Base-by-base conservation (phyloP, 2,329 filamentous ascomycete species). In the Talaromyces sp. region DNA sequence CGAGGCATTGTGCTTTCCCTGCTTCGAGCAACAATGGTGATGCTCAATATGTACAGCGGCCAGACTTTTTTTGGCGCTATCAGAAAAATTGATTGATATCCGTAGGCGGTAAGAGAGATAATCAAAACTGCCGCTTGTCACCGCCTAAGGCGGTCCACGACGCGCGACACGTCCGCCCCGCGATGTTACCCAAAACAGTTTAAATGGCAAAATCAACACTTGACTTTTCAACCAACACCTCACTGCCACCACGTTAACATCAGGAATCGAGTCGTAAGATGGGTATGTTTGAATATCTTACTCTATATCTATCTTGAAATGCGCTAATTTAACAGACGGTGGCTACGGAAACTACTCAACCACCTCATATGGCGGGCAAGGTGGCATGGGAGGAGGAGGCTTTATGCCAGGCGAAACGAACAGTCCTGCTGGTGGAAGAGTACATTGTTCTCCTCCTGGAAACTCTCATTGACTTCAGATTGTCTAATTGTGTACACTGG, bases 1-100 rank as follows among this genome's bases (percentile, higher is more conserved):
- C 83, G 84, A 79, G 85, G 84, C 92, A 96, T 96, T 41, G 31
- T 13, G 13, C 43, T 60, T 7, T 57, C 35, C 43, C 11, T 31
- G 31, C 3, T 39, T 2, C 14, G 33, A 39, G 52, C 33, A 37
- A 37, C 52, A 37, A 24, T 33, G n/a, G 14, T 24, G 52, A 54
- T 24, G 52, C 52, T 39, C 33, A 13, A 10, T 6, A 37, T 37
- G 52, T 45, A 39, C 35, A 52, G 45, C 13, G 19, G 19, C 10
- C 39, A 27, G 33, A 64, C 41, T 60, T 52, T 66, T 66, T 65
- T 66, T 64, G 65, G 52, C 62, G 43, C 63, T 60, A 66, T 65
- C 59, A 65, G 64, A 68, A 70, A 72, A 70, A 27, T 63, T 52
- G 60, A 68, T 69, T 70, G 68, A 68, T 64, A 64, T 66, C 63